Evolutionary conservation across 306 rosid genomes (phyloP).

Genomic region (Cicer cuneatum): DNA sequence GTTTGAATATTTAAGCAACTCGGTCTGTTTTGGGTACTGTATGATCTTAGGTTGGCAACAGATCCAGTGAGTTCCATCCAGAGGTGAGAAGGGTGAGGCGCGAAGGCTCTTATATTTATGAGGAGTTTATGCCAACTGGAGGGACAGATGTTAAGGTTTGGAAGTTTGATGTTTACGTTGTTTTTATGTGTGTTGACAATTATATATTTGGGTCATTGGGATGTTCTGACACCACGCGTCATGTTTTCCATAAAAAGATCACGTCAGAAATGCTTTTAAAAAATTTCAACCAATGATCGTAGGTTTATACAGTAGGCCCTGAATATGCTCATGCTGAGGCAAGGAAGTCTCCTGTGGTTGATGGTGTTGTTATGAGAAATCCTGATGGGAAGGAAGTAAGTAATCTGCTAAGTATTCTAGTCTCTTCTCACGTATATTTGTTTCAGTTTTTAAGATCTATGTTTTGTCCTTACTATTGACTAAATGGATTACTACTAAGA

Average conservation of each 20-base stretch:
- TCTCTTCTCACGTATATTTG: slow-evolving; percentile 30
- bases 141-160: slow-evolving; percentile 99
- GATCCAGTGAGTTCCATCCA: slow-evolving; percentile 96
- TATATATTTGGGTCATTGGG: background rate
- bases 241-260: slow-evolving; percentile 15
- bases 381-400: slow-evolving; percentile 98
- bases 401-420: slow-evolving; percentile 37
- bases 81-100: slow-evolving; percentile 97
- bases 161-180: slow-evolving; percentile 38
- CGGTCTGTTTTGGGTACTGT: slow-evolving; percentile 39
- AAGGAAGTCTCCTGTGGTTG: slow-evolving; percentile 98
- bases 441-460: slow-evolving; percentile 32
- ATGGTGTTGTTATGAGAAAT: slow-evolving; percentile 99
- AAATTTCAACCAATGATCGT: slow-evolving; percentile 44
- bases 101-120: slow-evolving; percentile 96
- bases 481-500: slow-evolving; percentile 11
- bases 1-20: slow-evolving; percentile 27
- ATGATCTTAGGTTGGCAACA: slow-evolving; percentile 83
- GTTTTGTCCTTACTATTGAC: slow-evolving; percentile 19
- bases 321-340: slow-evolving; percentile 99
- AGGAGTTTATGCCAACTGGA: slow-evolving; percentile 98
- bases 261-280: slow-evolving; percentile 11
- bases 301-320: slow-evolving; percentile 97
- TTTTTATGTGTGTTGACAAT: background rate
- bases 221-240: background rate